A percentile compares a stretch with the other conserved stretches of the same genome.
Conservation (phyloP, 2,329 filamentous ascomycete species). For the Claviceps sp. region DNA sequence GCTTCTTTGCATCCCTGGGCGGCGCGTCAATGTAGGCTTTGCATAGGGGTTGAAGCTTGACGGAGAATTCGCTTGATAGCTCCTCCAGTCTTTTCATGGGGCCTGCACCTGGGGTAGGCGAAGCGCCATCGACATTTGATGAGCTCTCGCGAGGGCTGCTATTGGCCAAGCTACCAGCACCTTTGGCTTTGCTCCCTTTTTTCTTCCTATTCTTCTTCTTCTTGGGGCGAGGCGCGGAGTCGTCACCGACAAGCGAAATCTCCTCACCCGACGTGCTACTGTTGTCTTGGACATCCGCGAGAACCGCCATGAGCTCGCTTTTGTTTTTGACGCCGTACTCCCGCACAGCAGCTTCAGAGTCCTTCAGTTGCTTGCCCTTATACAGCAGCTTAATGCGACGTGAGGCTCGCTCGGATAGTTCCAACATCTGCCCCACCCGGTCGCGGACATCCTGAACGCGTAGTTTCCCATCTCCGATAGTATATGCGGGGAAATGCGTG, state of each 20-base stretch:
- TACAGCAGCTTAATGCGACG: constrained; percentile 54
- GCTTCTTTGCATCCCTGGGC: constrained; percentile 52
- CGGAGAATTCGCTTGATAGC: constrained; percentile 51
- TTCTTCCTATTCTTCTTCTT: constrained; percentile 31
- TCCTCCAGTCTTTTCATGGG: constrained; percentile 46
- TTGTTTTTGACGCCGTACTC: constrained; percentile 50
- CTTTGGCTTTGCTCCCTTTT: constrained; percentile 23
- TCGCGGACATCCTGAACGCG: constrained; percentile 52
- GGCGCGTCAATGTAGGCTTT: constrained; percentile 47
- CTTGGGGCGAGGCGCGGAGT: constrained; percentile 23
- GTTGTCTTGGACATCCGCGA: constrained; percentile 25
- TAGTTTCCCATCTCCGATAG: constrained; percentile 62
- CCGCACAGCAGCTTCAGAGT: constrained; percentile 42
- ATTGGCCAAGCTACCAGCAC: constrained; percentile 27
- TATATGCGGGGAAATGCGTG: constrained; percentile 60
- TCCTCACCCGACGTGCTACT: constrained; percentile 28
- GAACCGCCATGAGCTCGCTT: constrained; percentile 41
- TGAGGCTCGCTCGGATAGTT: constrained; percentile 39
- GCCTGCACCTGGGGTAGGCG: constrained; percentile 20
- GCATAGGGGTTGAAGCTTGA: constrained; percentile 52
- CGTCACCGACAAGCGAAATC: constrained; percentile 26
- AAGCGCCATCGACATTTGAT: constrained; percentile 21
- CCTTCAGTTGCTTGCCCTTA: constrained; percentile 59
- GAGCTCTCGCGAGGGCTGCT: constrained; percentile 30
- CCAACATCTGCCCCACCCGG: constrained; percentile 54